Base-by-base conservation (phyloP, 345 rosid species). In the Orychophragmus violaceus region DNA sequence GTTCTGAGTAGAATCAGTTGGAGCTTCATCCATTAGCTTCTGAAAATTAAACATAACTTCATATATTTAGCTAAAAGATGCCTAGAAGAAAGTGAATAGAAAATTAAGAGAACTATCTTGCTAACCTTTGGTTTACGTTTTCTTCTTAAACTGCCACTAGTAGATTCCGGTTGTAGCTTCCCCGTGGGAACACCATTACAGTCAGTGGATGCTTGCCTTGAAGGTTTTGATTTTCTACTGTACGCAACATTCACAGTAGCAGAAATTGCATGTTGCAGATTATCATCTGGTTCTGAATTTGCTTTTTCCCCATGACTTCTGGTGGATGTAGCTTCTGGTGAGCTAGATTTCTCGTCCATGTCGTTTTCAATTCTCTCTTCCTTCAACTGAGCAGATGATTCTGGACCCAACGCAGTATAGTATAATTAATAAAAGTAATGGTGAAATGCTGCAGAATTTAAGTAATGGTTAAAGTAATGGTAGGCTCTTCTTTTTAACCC, bases 321-420 rank as follows among this genome's bases (percentile, higher is more conserved):
- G 25, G 74, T 68, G 65, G 84, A 82, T 32, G 83, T 77, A 64
- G 79, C 76, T 78, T 87, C 94, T 21, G 83, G 87, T 21, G 75
- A 68, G 41, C 74, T 57, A 65, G 79, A 71, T 75, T 79, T 88
- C 55, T 79, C 83, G 56, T 84, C 89, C 62, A 69, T 56, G 66
- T 83, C 80, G 51, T 61, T 62, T 9, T 71, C 62, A 10, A 72
- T 74, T 69, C 66, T 82, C 63, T 84, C 96, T 62, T 84, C 96
- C 74, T 83, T 84, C 78, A 85, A 78, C 77, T 76, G 90, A 62
- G 69, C 79, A 62, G 88, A 81, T 55, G 85, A 83, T 81, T 90
- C 97, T 88, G 77, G 23, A 76, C 14, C 69, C 59, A 80, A 50
- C 67, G 41, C 18, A 57, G 52, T 55, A 64, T 27, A 61, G 63